Evolutionary conservation across 2,329 filamentous ascomycete genomes (phyloP).

Genomic region (Podosphaera fusca): DNA sequence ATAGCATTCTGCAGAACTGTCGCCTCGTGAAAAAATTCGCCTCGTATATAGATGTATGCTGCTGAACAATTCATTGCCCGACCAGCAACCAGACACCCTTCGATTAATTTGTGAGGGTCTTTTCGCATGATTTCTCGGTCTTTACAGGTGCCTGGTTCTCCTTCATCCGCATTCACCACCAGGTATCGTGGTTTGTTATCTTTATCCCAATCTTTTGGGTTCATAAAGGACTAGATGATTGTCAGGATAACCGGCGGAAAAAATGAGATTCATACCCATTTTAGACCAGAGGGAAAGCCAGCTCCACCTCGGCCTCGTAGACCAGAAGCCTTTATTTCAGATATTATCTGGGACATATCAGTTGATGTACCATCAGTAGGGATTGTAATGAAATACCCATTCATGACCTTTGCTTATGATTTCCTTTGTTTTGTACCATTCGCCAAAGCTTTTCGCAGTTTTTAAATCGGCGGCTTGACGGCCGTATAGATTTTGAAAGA

Average conservation of each 20-base stretch:
- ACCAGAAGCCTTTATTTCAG: slow-evolving; percentile 89
- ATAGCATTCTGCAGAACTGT: slow-evolving; percentile 84
- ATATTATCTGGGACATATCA: slow-evolving; percentile 45
- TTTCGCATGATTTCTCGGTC: slow-evolving; percentile 99
- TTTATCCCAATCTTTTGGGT: slow-evolving; percentile 99
- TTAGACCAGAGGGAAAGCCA: slow-evolving; percentile 92
- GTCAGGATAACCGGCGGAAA: slow-evolving; percentile 4
- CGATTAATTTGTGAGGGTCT: slow-evolving; percentile 95
- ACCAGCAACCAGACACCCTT: slow-evolving; percentile 87
- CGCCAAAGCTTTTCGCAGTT: slow-evolving; percentile 90
- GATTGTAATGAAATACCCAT: slow-evolving; percentile 31
- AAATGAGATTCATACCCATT: slow-evolving; percentile 53
- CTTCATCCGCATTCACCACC: slow-evolving; percentile 96
- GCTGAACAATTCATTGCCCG: slow-evolving; percentile 97
- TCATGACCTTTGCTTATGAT: slow-evolving; percentile 93
- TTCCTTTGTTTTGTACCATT: slow-evolving; percentile 99
- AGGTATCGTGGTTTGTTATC: slow-evolving; percentile 88
- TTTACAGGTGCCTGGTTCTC: slow-evolving; percentile 97
- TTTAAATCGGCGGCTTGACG: slow-evolving; percentile 80
- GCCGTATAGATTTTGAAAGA: slow-evolving; percentile 96
- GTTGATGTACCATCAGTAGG: too few species aligned
- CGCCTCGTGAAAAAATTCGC: slow-evolving; percentile 93
- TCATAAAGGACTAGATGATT: slow-evolving; percentile 74
- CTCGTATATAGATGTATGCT: slow-evolving; percentile 98
- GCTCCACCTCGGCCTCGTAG: slow-evolving; percentile 89